Evolutionary conservation across 2,329 filamentous ascomycete genomes (phyloP), one percentile per base, ranked within the genome.

Genomic region (Alternaria brassicae): DNA sequence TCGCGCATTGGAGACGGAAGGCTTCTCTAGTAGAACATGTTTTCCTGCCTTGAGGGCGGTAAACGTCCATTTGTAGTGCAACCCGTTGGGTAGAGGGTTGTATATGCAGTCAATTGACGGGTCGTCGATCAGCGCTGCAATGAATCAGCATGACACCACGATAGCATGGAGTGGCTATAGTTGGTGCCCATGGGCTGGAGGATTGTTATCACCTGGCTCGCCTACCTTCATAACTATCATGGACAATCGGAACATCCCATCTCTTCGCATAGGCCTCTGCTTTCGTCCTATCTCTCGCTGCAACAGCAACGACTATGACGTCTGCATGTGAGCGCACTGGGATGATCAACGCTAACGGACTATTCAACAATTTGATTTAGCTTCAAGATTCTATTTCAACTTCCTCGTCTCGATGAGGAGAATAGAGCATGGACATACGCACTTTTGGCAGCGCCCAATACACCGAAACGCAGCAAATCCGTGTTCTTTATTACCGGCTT

Each of bases 251-350:
- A 45, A 88, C 85, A 8, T 75, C 75, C 68, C 86, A 75, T 58
- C 81, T 83, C 62, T 81, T 82, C 2, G 84, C 85, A 71, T 79
- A 87, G 0, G 74, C 77, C 49, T 79, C 72, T 0, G 85, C 86
- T 50, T 77, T 82, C 4, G 69, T 71, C 30, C 66, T 74, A 68
- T 85, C 81, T 4, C 85, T 78, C 3, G 85, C 83, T 3, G 85
- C 84, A 1, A 88, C 79, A 4, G 81, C 82, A 8, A 81, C 78
- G 12, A 88, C 60, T 12, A 86, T 76, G 13, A 87, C 82, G 37
- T 85, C 83, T 0, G 84, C 77, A 64, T 88, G 85, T 3, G 78
- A 80, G 60, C 78, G 81, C 13, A 85, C 84, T 0, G 85, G 84
- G 2, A 59, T 68, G 34, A 87, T 81, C 17, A 86, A 63, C 12